phyloP scores from a whole-genome alignment of 257 asterid species.

The Nicotiana attenuata region DNA sequence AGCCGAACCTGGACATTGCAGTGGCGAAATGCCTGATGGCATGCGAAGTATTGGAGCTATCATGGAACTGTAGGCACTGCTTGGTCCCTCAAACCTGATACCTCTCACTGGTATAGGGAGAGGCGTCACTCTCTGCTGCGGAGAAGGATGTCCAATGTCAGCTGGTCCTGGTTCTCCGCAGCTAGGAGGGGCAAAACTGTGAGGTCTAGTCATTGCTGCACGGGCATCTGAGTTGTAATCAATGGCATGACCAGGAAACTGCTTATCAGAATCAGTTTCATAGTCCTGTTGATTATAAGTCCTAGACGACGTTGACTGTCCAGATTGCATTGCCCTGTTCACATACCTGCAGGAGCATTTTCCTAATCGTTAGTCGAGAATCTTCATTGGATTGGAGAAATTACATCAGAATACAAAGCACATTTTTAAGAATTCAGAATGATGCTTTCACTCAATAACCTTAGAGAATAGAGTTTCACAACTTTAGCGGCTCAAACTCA shows the following conservation, averaged over 20 bases:
- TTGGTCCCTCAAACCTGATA: conserved; percentile 35
- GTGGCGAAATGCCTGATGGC: conserved; percentile 32
- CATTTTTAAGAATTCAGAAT: background rate
- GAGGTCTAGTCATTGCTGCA: conserved; percentile 32
- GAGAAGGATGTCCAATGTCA: conserved; percentile 24
- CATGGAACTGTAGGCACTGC: conserved; percentile 32
- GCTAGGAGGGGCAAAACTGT: conserved; percentile 22
- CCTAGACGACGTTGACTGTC: conserved; percentile 36
- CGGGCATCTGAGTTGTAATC: conserved; percentile 45
- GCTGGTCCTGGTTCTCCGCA: conserved; percentile 38
- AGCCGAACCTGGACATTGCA: conserved; percentile 43
- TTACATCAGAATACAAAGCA: background rate
- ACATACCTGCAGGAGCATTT: conserved; percentile 54
- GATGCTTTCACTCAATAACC: background rate
- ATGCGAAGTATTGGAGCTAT: conserved; percentile 30
- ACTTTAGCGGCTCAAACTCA: background rate
- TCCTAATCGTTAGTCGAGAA: conserved; percentile 8
- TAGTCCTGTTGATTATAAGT: conserved; percentile 41
- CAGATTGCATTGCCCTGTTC: conserved; percentile 42
- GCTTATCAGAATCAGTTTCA: conserved; percentile 31
- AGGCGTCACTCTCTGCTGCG: conserved; percentile 34
- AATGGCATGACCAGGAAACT: conserved; percentile 32
- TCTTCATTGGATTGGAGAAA: conserved; percentile 4
- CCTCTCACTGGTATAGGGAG: conserved; percentile 59
- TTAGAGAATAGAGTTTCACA: background rate